These are phyloP conservation scores for Sphaerulina vaccinii DNA, from an alignment of 2,329 filamentous ascomycete species.

Conservation along the genomic window DNA sequence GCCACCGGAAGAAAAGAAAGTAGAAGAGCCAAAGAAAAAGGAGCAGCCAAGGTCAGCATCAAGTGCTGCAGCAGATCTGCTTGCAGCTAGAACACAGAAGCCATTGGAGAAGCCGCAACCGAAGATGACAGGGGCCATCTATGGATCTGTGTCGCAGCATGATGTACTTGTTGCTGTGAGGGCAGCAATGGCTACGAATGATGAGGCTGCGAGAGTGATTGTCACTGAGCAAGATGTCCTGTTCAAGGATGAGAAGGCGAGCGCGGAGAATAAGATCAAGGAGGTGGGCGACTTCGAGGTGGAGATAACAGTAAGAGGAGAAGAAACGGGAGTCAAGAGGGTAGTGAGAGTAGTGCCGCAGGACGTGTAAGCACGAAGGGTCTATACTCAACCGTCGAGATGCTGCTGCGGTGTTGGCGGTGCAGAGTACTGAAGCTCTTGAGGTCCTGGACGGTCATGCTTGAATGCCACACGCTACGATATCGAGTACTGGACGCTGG, in stretches of 20 bases:
- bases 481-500: no score
- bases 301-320: conserved; percentile 52
- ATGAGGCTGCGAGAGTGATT: conserved; percentile 52
- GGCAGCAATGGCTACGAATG: conserved; percentile 50
- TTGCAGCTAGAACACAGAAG: conserved; percentile 30
- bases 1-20: conserved; percentile 10
- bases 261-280: conserved; percentile 47
- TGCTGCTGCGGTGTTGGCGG: no score
- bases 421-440: no score
- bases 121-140: conserved; percentile 41
- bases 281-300: conserved; percentile 53
- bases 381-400: neutral
- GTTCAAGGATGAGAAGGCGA: conserved; percentile 44
- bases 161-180: conserved; percentile 53
- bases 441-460: no score
- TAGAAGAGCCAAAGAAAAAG: conserved; percentile 9
- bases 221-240: conserved; percentile 51
- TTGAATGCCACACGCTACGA: no score
- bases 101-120: conserved; percentile 20
- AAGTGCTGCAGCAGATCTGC: conserved; percentile 33
- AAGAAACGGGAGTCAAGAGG: conserved; percentile 43
- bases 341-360: conserved; percentile 45
- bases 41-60: conserved; percentile 19
- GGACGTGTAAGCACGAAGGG: conserved; percentile 19
- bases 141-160: conserved; percentile 55